Evolutionary conservation across 257 asterid genomes (phyloP), one percentile per base, ranked within the genome.

Genomic region (Nemophila menziesii): DNA sequence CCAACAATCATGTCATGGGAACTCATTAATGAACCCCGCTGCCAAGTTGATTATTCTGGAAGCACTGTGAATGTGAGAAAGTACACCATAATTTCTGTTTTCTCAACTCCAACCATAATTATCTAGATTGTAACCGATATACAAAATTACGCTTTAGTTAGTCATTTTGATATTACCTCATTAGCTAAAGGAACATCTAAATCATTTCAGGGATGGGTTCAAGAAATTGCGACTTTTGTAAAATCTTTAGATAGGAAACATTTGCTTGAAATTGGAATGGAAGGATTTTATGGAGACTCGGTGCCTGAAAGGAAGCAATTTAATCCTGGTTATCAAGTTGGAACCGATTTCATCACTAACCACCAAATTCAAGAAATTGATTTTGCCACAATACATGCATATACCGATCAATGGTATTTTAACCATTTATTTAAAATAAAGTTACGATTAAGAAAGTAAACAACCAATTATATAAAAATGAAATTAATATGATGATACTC

Each of bases 1-100:
- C 57, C 77, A 0, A 71, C 74, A 5, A 58, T 75, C 43, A 68
- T 75, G 83, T 79, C 71, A 16, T 71, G 79, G 83, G 79, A 75
- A 53, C 77, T 75, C 4, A 65, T 75, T 4, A 75, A 75, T 22
- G 79, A 75, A 42, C 79, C 84, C 34, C 74, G 84, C 9, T 68
- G 80, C 52, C 64, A 75, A 43, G 55, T 49, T 1, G 84, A 75
- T 51, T 65, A 49, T 50, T 65, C 80, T 11, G 80, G 77, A 0
- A 68, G 51, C 33, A 75, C 64, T 1, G 38, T 75, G 11, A 60
- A 46, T 15, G 77, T 68, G 52, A 64, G 58, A 4, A 5, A 12
- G n/a, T 18, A 15, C 11, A 4, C 5, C 16, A 11, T 13, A 13
- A 14, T 5, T n/a, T 8, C 14, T 24, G 33, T 24, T 4, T 24